These are phyloP conservation scores for Boletus rex-veris DNA, from an alignment of 768 basidiomycete species.

Conservation along the genomic window DNA sequence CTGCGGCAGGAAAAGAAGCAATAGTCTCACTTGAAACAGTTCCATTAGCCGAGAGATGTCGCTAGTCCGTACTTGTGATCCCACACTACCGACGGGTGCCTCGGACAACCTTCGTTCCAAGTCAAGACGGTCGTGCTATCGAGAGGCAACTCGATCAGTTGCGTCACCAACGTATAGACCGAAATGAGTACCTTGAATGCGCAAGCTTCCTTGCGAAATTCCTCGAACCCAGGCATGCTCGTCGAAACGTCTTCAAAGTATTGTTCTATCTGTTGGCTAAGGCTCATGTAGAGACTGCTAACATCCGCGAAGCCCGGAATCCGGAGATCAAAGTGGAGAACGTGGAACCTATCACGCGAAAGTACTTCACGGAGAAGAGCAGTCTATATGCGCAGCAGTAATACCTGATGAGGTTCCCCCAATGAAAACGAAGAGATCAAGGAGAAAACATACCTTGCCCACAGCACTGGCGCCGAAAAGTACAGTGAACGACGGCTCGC, in stretches of 20 bases:
- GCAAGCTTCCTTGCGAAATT: constrained; percentile 72
- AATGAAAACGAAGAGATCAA: not conserved
- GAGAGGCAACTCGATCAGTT: constrained; percentile 3
- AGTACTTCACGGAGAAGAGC: constrained; percentile 77
- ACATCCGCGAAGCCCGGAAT: constrained; percentile 84
- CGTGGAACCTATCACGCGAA: constrained; percentile 63
- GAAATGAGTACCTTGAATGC: constrained; percentile 63
- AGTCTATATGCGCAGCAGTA: constrained; percentile 44
- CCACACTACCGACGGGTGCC: constrained; percentile 37
- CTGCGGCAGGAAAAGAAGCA: not conserved
- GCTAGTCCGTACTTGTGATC: constrained; percentile 61
- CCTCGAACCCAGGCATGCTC: constrained; percentile 58
- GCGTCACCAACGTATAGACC: not conserved
- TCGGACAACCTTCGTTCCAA: constrained; percentile 63
- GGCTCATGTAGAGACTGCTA: constrained; percentile 68
- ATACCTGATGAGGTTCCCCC: not conserved
- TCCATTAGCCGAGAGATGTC: constrained; percentile 85
- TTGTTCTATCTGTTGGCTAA: constrained; percentile 78
- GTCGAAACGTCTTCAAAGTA: constrained; percentile 68
- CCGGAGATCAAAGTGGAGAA: constrained; percentile 79
- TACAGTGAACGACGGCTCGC: constrained; percentile 75
- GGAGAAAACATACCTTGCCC: constrained; percentile 57
- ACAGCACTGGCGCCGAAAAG: constrained; percentile 79
- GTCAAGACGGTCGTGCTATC: constrained; percentile 70
- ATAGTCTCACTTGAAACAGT: constrained; percentile 59